phyloP scores from a whole-genome alignment of 1,139 yeast genomes.

The Yamadazyma trypodendri region DNA sequence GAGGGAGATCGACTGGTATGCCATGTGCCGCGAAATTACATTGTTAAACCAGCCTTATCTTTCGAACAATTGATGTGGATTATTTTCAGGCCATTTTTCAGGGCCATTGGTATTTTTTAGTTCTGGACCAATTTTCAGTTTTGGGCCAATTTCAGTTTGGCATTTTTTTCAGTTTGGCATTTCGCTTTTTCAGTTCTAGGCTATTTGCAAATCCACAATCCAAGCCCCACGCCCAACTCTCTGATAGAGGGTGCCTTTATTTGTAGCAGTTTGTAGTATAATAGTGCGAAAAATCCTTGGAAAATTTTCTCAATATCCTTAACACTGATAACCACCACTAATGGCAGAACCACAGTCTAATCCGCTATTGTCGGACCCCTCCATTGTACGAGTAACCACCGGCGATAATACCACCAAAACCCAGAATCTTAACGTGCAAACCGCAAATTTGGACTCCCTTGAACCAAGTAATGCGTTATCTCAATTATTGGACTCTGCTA shows the following conservation, averaged over 20 bases:
- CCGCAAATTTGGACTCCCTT: constrained; percentile 6
- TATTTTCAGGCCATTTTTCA: no score
- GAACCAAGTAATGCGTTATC: constrained; percentile 41
- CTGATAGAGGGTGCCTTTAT: no score
- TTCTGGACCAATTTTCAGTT: no score
- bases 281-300: no score
- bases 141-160: no score
- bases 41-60: constrained; percentile 66
- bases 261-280: no score
- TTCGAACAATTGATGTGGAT: constrained; percentile 1
- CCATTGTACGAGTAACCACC: constrained; percentile 21
- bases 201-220: no score
- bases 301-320: no score
- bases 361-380: constrained; percentile 29
- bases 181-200: no score
- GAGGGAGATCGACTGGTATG: constrained; percentile 85
- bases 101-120: no score
- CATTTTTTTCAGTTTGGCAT: no score
- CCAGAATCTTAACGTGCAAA: neutral
- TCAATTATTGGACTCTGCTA: constrained; percentile 42
- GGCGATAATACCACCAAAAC: neutral
- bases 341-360: constrained; percentile 15
- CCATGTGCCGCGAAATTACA: constrained; percentile 83
- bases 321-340: constrained; percentile 12
- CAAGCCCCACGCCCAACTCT: no score